Percentiles rank a stretch among this genome's conserved stretches.
Conservation (phyloP, 2,329 filamentous ascomycete species). For the Aspergillus sojae region DNA sequence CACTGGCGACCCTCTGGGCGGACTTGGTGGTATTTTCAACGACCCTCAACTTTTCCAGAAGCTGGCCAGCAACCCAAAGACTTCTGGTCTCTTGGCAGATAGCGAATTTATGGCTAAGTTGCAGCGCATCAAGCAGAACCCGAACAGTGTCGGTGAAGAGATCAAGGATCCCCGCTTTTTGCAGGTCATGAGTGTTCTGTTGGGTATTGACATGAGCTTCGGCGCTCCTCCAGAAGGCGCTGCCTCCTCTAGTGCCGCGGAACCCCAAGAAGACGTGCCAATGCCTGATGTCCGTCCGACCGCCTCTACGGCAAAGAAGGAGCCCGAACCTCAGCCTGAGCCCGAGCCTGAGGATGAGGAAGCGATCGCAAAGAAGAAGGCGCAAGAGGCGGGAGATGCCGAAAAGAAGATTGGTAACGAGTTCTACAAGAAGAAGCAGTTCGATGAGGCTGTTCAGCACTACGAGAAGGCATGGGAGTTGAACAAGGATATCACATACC, state of each 20-base stretch:
- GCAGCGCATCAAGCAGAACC: constrained; percentile 78
- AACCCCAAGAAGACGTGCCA: constrained; percentile 70
- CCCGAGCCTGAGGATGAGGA: constrained; percentile 78
- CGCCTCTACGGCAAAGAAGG: constrained; percentile 56
- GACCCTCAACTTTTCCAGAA: constrained; percentile 90
- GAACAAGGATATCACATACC: constrained; percentile 94
- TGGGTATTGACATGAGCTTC: constrained; percentile 91
- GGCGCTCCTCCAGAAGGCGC: constrained; percentile 54
- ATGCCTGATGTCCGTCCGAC: constrained; percentile 72
- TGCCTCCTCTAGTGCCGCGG: constrained; percentile 46
- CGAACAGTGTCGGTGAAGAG: constrained; percentile 73
- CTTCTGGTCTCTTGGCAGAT: constrained; percentile 76
- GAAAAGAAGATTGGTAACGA: constrained; percentile 94
- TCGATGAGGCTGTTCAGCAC: constrained; percentile 91
- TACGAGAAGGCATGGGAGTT: constrained; percentile 94
- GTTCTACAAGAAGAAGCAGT: constrained; percentile 97
- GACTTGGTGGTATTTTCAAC: constrained; percentile 90
- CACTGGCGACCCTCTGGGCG: constrained; percentile 68
- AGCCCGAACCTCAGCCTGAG: constrained; percentile 64
- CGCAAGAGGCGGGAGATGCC: constrained; percentile 89
- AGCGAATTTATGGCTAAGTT: constrained; percentile 88
- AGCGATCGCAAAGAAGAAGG: constrained; percentile 78
- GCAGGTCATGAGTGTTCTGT: constrained; percentile 87
- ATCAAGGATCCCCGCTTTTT: constrained; percentile 91
- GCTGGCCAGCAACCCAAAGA: constrained; percentile 93